Evolutionary conservation across 805 yeast species (phyloP).

Genomic region (Candida lessepsii): DNA sequence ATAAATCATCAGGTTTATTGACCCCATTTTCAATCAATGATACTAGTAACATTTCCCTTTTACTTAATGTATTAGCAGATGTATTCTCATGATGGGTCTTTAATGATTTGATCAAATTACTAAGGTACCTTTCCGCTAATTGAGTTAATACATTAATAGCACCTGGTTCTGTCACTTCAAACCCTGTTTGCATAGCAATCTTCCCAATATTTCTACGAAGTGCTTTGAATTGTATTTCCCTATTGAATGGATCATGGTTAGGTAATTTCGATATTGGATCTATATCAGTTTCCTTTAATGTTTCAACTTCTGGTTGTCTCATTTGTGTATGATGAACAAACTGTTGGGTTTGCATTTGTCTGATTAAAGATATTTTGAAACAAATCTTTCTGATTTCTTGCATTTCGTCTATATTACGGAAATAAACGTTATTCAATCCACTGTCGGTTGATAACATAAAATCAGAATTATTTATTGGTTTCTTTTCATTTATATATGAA

Average conservation of each 20-base stretch:
- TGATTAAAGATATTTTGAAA: slow-evolving; percentile 79
- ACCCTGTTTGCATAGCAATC: slow-evolving; percentile 87
- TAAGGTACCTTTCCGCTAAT: slow-evolving; percentile 75
- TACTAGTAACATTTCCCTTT: slow-evolving; percentile 51
- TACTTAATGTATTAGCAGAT: slow-evolving; percentile 41
- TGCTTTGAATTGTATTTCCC: slow-evolving; percentile 62
- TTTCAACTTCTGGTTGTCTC: slow-evolving; percentile 64
- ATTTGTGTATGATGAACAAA: slow-evolving; percentile 72
- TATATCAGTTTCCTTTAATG: slow-evolving; percentile 67
- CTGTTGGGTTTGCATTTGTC: slow-evolving; percentile 86
- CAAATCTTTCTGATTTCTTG: slow-evolving; percentile 87
- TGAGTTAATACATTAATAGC: slow-evolving; percentile 82
- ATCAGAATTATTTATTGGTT: slow-evolving; percentile 25
- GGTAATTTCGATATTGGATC: slow-evolving; percentile 76
- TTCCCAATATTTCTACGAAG: slow-evolving; percentile 71
- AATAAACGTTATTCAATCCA: slow-evolving; percentile 62
- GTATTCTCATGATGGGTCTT: slow-evolving; percentile 69
- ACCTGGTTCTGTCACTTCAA: slow-evolving; percentile 74
- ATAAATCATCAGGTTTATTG: slow-evolving; percentile 71
- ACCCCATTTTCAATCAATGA: slow-evolving; percentile 85
- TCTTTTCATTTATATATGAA: slow-evolving; percentile 20
- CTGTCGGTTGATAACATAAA: slow-evolving; percentile 38
- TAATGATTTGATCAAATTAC: slow-evolving; percentile 69
- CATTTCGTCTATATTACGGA: slow-evolving; percentile 70
- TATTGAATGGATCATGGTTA: slow-evolving; percentile 62